Percentiles rank a stretch among this genome's conserved stretches.
phyloP scores from a whole-genome alignment of 2,329 filamentous ascomycete genomes.

The Colletotrichum acutatum region DNA sequence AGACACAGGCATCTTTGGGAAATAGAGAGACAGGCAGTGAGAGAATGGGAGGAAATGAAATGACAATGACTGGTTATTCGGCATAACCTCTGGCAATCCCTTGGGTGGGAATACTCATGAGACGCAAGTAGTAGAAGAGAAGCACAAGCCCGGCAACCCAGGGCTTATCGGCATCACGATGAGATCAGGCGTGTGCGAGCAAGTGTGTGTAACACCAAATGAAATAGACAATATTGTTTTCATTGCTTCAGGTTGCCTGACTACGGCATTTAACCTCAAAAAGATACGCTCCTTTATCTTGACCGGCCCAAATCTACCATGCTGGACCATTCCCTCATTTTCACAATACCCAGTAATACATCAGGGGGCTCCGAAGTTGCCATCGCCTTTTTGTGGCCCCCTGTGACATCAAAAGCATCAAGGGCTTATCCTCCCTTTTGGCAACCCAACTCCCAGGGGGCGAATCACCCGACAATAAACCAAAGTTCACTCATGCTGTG shows the following conservation, averaged over 20 bases:
- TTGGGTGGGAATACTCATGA: conserved; percentile 1
- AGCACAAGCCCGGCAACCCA: not conserved
- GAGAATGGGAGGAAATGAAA: conserved; percentile 9
- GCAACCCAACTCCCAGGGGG: conserved; percentile 32
- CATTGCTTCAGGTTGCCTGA: conserved; percentile 32
- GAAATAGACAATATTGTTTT: conserved; percentile 34
- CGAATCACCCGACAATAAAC: conserved; percentile 21
- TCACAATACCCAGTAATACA: conserved; percentile 32
- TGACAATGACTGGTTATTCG: conserved; percentile 18
- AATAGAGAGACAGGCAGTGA: not conserved
- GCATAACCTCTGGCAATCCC: not conserved
- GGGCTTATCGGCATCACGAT: not conserved
- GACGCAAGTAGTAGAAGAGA: not conserved
- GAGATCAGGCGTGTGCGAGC: not conserved
- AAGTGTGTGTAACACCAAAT: conserved; percentile 13
- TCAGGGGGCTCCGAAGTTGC: conserved; percentile 9
- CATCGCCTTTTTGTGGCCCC: conserved; percentile 8
- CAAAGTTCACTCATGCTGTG: not conserved
- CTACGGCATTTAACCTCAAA: conserved; percentile 29
- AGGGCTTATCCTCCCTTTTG: conserved; percentile 32
- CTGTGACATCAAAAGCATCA: conserved; percentile 22
- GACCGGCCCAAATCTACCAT: conserved; percentile 26
- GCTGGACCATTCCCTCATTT: conserved; percentile 27
- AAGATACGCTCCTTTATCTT: conserved; percentile 31
- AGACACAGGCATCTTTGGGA: not conserved